A percentile compares a stretch with the other conserved stretches of the same genome.
Conservation (phyloP, 2,329 filamentous ascomycete genomes). For the Polytolypa hystricis region DNA sequence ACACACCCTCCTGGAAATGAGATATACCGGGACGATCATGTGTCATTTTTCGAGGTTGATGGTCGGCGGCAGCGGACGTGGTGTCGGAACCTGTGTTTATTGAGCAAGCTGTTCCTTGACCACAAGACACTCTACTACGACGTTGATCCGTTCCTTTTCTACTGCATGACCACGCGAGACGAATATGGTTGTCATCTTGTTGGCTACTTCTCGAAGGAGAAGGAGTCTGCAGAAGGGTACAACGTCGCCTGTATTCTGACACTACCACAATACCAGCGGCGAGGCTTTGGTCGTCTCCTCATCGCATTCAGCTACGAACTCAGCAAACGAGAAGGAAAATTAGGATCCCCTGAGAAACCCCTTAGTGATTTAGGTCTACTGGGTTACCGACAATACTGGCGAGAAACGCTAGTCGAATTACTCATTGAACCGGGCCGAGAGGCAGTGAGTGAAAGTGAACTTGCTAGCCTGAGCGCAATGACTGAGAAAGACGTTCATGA, state of each 20-base stretch:
- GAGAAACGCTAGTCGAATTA: conserved; percentile 81
- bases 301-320: conserved; percentile 98
- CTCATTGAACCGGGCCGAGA: conserved; percentile 61
- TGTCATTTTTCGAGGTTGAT: conserved; percentile 96
- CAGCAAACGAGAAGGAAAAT: conserved; percentile 85
- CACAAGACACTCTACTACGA: conserved; percentile 98
- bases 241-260: conserved; percentile 98
- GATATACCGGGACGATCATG: conserved; percentile 82
- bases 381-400: conserved; percentile 96
- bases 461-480: conserved; percentile 75
- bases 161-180: conserved; percentile 91
- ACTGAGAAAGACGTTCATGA: conserved; percentile 96
- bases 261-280: conserved; percentile 88
- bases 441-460: conserved; percentile 67
- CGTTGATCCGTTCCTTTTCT: conserved; percentile 93
- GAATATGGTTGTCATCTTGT: conserved; percentile 90
- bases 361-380: conserved; percentile 86
- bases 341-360: conserved; percentile 93
- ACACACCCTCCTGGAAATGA: conserved; percentile 94
- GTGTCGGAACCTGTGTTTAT: conserved; percentile 90
- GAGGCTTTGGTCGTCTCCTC: conserved; percentile 82
- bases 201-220: conserved; percentile 98
- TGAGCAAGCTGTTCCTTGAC: conserved; percentile 94
- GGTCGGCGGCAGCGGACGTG: conserved; percentile 96
- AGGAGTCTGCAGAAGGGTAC: conserved; percentile 92